Base-by-base conservation (phyloP, 2,329 filamentous ascomycete species). In the Ophiostoma australiae region DNA sequence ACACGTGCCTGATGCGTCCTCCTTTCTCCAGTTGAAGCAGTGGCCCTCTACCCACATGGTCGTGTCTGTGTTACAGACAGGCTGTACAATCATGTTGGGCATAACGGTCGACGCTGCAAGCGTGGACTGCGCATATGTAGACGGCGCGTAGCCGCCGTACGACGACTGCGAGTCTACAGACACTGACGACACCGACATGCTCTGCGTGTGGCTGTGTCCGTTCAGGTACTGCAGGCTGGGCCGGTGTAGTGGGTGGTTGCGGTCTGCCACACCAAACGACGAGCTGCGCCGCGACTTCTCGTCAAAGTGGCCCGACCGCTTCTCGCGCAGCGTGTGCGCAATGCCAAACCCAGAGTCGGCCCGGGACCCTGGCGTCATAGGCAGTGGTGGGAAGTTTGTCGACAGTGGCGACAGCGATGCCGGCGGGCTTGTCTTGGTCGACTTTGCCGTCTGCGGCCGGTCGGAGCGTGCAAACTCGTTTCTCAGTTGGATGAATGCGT, bases 291-390 rank as follows among this genome's bases (percentile, higher is more conserved):
- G 88, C n/a, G 91, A 91, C 74, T 85, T 82, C 73, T 90, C 88
- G 76, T 95, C 91, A 75, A 98, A 97, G 78, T 97, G 93, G 1
- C 92, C 94, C 3, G 95, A 98, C 69, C 94, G 88, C 82, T 98
- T 99, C 81, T 98, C 95, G 41, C 93, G 89, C 71, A 99, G 83
- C 4, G 92, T 97, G 23, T 91, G 89, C 73, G 94, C 90, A 71
- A 97, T 83, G 48, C 92, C 91, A 79, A 95, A 96, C 1, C 93
- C 94, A 4, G 94, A 97, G 78, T 99, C 95, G 76, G 91, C 96
- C 20, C 93, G 87, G 6, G 93, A 97, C n/a, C 91, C 87, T 0
- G 92, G 90, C 3, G 92, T 94, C 3, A 86, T 86, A 3, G 91
- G 90, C 80, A 92, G 17, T 0, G 89, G 87, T 10, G 92, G 91